Percentiles rank a stretch among this genome's conserved stretches.
Evolutionary conservation across 2,329 filamentous ascomycete genomes (phyloP).

Genomic region (Alternaria arbusti): DNA sequence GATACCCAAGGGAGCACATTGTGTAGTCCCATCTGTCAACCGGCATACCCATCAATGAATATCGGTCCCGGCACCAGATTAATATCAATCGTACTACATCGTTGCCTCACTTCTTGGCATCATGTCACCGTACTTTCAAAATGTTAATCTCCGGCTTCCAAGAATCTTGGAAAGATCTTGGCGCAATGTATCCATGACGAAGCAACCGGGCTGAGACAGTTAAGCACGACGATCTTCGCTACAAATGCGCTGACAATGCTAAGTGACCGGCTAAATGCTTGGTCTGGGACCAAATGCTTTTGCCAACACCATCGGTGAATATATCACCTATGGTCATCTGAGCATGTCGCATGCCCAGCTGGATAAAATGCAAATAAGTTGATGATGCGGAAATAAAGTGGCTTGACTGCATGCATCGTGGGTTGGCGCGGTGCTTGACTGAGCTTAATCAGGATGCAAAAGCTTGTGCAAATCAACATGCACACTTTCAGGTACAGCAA

Average conservation of each 20-base stretch:
- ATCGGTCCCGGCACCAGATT: background rate
- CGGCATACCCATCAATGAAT: background rate
- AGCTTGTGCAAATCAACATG: constrained; percentile 10
- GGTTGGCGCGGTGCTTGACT: constrained; percentile 19
- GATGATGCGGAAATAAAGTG: constrained; percentile 17
- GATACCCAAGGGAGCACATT: background rate
- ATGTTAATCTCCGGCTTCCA: background rate
- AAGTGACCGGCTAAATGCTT: constrained; percentile 39
- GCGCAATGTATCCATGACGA: constrained; percentile 18
- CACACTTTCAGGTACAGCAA: background rate
- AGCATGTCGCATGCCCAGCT: constrained; percentile 13
- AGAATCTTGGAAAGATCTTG: background rate
- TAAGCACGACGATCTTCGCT: constrained; percentile 1
- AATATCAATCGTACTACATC: constrained; percentile 1
- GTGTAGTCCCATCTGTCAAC: background rate
- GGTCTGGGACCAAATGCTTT: constrained; percentile 26
- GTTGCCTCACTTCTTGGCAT: constrained; percentile 2
- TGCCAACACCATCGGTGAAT: constrained; percentile 13
- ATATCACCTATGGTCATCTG: constrained; percentile 12
- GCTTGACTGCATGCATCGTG: constrained; percentile 17
- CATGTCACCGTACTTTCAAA: background rate
- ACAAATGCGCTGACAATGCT: constrained; percentile 6
- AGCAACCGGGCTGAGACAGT: background rate
- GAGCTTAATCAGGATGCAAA: constrained; percentile 13
- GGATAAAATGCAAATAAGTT: constrained; percentile 16